phyloP scores from a whole-genome alignment of 371 early-diverging fungal genomes.

The Actinomortierella ambigua region DNA sequence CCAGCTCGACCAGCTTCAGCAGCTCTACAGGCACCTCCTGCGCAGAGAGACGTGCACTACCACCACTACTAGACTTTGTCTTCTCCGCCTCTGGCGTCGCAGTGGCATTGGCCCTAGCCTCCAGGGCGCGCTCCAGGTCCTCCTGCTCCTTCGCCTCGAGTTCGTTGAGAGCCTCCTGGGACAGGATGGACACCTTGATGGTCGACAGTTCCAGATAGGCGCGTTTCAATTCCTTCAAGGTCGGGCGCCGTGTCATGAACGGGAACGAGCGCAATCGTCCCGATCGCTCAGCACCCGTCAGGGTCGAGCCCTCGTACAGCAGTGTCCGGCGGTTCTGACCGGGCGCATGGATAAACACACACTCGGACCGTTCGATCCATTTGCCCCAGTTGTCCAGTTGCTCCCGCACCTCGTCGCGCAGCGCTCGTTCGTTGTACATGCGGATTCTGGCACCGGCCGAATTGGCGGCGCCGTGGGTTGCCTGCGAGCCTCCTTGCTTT shows the following conservation, averaged over 20 bases:
- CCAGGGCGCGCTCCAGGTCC: constrained; percentile 20
- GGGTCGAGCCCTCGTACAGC: constrained; percentile 64
- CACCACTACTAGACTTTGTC: background rate
- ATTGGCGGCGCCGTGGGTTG: constrained; percentile 82
- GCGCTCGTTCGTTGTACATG: constrained; percentile 83
- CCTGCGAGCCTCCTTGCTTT: constrained; percentile 95
- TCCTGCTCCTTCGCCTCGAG: constrained; percentile 40
- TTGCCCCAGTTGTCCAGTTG: constrained; percentile 72
- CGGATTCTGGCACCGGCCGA: constrained; percentile 93
- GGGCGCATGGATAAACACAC: constrained; percentile 75
- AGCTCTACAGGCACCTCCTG: constrained; percentile 24
- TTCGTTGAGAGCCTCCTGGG: constrained; percentile 36
- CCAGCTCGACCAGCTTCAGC: constrained; percentile 51
- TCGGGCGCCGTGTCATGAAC: constrained; percentile 79
- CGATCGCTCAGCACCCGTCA: constrained; percentile 55
- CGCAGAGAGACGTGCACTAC: constrained; percentile 20
- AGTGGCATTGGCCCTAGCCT: background rate
- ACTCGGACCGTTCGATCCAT: constrained; percentile 55
- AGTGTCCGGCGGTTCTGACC: constrained; percentile 64
- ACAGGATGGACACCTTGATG: constrained; percentile 56
- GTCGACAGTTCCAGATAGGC: constrained; percentile 55
- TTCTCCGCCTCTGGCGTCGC: constrained; percentile 12
- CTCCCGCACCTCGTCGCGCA: constrained; percentile 79
- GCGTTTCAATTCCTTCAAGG: constrained; percentile 62
- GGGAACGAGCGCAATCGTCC: constrained; percentile 72